These are phyloP conservation scores for Clausena lansium DNA, from an alignment of 345 rosid species.

Conservation along the genomic window DNA sequence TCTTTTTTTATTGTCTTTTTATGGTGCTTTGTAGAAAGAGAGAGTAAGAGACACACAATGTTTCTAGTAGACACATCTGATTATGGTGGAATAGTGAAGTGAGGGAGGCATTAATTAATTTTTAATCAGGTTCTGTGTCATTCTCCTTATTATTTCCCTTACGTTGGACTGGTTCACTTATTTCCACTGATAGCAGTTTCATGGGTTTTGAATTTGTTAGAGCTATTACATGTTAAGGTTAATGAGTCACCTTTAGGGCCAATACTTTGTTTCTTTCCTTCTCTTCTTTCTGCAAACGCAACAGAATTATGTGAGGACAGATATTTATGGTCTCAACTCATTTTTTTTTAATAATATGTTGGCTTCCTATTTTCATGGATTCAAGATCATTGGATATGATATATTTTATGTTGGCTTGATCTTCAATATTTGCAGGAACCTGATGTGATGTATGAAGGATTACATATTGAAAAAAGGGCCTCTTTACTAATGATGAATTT, in stretches of 20 bases:
- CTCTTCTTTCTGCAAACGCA: constrained; percentile 12
- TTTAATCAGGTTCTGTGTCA: neutral
- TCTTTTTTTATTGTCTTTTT: neutral
- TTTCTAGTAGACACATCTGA: neutral
- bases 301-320: neutral
- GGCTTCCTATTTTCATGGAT: neutral
- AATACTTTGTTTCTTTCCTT: neutral
- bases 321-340: neutral
- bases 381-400: neutral
- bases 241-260: neutral
- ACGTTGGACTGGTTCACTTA: neutral
- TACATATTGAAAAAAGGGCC: constrained; percentile 44
- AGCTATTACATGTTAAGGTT: neutral
- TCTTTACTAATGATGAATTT: constrained; percentile 72
- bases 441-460: constrained; percentile 43
- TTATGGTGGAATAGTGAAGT: neutral
- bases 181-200: neutral
- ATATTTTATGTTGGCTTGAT: constrained; percentile 2
- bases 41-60: neutral
- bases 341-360: neutral
- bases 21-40: neutral
- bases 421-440: constrained; percentile 56
- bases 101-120: neutral
- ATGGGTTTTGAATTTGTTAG: neutral
- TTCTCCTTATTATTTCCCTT: neutral